phyloP scores from a whole-genome alignment of 495 filamentous ascomycete genomes.

The Cercophora sp. region DNA sequence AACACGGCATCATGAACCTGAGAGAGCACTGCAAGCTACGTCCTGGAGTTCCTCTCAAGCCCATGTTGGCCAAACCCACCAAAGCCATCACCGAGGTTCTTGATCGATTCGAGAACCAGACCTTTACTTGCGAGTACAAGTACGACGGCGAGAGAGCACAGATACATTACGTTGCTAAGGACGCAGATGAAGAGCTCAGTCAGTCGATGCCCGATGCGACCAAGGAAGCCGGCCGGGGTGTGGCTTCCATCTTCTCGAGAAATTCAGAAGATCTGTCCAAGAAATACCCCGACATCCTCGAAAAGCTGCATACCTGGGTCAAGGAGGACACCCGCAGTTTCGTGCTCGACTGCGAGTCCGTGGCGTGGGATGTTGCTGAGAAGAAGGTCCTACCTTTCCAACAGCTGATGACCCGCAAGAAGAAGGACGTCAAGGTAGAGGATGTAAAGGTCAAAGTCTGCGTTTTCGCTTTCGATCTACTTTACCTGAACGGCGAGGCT shows the following conservation, averaged over 20 bases:
- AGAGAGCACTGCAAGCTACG: conserved; percentile 85
- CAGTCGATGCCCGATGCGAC: conserved; percentile 47
- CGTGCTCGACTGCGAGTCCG: conserved; percentile 95
- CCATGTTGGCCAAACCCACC: conserved; percentile 97
- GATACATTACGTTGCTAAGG: conserved; percentile 92
- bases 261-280: conserved; percentile 96
- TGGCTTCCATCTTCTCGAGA: conserved; percentile 89
- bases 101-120: conserved; percentile 91
- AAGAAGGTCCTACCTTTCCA: conserved; percentile 97
- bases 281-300: conserved; percentile 94
- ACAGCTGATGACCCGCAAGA: conserved; percentile 94
- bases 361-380: conserved; percentile 90
- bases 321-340: conserved; percentile 87
- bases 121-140: conserved; percentile 98
- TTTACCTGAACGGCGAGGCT: conserved; percentile 91
- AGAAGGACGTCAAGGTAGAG: conserved; percentile 95
- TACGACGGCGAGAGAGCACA: conserved; percentile 97
- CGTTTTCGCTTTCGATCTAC: conserved; percentile 92
- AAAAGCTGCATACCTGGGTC: conserved; percentile 82
- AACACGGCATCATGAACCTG: conserved; percentile 79
- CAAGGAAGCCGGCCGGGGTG: conserved; percentile 54
- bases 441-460: conserved; percentile 97
- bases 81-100: conserved; percentile 99
- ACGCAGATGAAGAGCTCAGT: conserved; percentile 57
- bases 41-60: conserved; percentile 91